A percentile compares a stretch with the other conserved stretches of the same genome.
phyloP scores from a whole-genome alignment of 306 rosid species.

The Quercus engelmannii region DNA sequence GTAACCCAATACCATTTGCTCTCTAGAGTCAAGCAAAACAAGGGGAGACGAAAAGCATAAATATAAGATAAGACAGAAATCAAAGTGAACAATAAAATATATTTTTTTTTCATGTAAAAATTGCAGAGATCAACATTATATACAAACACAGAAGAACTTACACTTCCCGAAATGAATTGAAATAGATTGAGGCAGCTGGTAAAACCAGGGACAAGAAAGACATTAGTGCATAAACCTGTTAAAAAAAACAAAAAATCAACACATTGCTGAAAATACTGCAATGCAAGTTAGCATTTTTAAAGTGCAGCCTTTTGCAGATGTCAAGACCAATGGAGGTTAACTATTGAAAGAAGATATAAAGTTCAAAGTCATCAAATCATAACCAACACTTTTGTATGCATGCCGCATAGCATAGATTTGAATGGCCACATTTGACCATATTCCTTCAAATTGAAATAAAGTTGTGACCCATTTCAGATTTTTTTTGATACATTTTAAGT shows the following conservation, averaged over 20 bases:
- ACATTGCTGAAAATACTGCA: not conserved
- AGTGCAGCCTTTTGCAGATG: not conserved
- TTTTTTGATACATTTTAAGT: not conserved
- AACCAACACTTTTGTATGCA: not conserved
- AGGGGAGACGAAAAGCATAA: slow-evolving; percentile 1
- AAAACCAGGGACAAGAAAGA: slow-evolving; percentile 89
- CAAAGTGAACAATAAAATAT: not conserved
- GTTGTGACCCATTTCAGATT: not conserved
- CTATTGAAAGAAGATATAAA: not conserved
- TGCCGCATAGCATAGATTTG: not conserved
- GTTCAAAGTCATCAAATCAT: not conserved
- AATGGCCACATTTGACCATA: not conserved
- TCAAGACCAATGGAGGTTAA: not conserved
- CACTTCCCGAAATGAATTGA: slow-evolving; percentile 92
- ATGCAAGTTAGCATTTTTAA: slow-evolving; percentile 10
- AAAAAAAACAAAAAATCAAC: slow-evolving; percentile 14
- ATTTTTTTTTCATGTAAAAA: slow-evolving; percentile 8
- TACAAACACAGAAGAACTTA: slow-evolving; percentile 44
- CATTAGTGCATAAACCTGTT: slow-evolving; percentile 85
- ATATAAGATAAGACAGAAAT: slow-evolving; percentile 4
- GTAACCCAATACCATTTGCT: not conserved
- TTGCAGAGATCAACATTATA: slow-evolving; percentile 16
- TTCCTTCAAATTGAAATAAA: not conserved
- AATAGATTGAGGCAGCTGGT: slow-evolving; percentile 74
- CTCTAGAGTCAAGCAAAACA: not conserved